phyloP scores from a whole-genome alignment of 1,139 yeast species.

The Blastobotrys illinoisensis region DNA sequence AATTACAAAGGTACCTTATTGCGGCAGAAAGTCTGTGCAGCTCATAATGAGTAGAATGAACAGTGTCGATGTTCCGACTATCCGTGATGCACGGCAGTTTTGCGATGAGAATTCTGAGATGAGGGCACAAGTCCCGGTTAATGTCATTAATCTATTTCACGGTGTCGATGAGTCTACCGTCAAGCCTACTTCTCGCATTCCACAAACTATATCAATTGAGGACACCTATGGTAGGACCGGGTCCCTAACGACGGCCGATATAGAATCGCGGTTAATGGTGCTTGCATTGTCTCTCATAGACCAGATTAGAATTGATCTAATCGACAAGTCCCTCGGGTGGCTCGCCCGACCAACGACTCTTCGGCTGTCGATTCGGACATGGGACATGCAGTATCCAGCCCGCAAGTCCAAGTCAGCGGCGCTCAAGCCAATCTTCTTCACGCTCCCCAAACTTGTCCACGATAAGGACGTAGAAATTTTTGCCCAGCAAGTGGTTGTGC shows the following conservation, averaged over 20 bases:
- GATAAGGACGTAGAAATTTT: constrained; percentile 2
- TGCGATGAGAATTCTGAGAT: constrained; percentile 41
- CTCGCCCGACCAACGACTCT: constrained; percentile 20
- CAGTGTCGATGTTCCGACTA: background rate
- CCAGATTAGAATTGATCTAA: constrained; percentile 23
- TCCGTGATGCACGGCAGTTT: background rate
- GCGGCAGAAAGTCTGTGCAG: constrained; percentile 24
- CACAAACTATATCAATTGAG: constrained; percentile 33
- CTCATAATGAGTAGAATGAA: background rate
- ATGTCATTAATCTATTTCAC: constrained; percentile 26
- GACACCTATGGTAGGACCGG: constrained; percentile 26
- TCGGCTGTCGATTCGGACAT: constrained; percentile 17
- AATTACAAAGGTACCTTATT: constrained; percentile 28
- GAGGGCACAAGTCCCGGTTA: constrained; percentile 63
- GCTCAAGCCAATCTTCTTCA: constrained; percentile 5
- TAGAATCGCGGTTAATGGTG: constrained; percentile 17
- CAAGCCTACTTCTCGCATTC: constrained; percentile 22
- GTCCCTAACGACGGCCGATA: constrained; percentile 10
- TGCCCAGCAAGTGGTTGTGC: constrained; percentile 1
- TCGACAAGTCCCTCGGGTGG: constrained; percentile 19
- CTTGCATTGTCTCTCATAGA: constrained; percentile 22
- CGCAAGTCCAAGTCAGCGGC: constrained; percentile 5
- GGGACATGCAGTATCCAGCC: constrained; percentile 1
- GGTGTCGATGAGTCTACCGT: constrained; percentile 28
- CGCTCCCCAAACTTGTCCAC: constrained; percentile 3